Base-by-base conservation (phyloP, 2,329 filamentous ascomycete genomes). In the Alternaria ventricosa region DNA sequence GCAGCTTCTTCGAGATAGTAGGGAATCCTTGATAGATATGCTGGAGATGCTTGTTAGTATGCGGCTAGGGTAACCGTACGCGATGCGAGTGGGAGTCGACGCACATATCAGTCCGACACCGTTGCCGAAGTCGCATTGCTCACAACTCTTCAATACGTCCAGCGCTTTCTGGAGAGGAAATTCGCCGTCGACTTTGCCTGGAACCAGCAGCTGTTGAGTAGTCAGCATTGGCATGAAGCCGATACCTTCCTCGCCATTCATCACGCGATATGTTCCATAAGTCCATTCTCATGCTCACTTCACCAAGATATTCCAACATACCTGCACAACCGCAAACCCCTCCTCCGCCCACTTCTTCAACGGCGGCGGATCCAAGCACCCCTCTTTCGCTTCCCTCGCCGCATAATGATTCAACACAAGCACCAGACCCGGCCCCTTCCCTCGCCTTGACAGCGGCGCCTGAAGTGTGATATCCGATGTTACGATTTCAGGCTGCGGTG, bases 321-420 rank as follows among this genome's bases (percentile, higher is more conserved):
- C 65, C 73, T 90, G 85, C 0, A 82, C 87, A 4, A 92, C 88
- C 0, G 86, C 82, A 67, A 87, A 92, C 0, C 90, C 88, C 74
- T 92, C 90, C 73, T 92, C 90, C 0, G 89, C 89, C 90, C 90
- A 92, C 77, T 92, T 92, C 64, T 87, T 74, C 13, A 87, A 71
- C 0, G 87, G 87, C 9, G 85, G 82, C 0, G 89, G 89, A 57
- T 85, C 84, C 1, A 83, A 73, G 47, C 79, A 80, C 51, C 77
- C 75, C 27, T 81, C 81, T 33, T 73, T 77, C 44, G 71, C 57
- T 13, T 70, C 68, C 65, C 72, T 71, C 54, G 54, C 67, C 46
- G 78, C 71, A 43, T 73, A 73, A 49, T 77, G 66, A 7, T 84
- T 79, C 2, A 82, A 69, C 5, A 87, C 66, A 12, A 87, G 67